Evolutionary conservation across 2,329 filamentous ascomycete genomes (phyloP).

Genomic region (Cytospora chrysosperma): DNA sequence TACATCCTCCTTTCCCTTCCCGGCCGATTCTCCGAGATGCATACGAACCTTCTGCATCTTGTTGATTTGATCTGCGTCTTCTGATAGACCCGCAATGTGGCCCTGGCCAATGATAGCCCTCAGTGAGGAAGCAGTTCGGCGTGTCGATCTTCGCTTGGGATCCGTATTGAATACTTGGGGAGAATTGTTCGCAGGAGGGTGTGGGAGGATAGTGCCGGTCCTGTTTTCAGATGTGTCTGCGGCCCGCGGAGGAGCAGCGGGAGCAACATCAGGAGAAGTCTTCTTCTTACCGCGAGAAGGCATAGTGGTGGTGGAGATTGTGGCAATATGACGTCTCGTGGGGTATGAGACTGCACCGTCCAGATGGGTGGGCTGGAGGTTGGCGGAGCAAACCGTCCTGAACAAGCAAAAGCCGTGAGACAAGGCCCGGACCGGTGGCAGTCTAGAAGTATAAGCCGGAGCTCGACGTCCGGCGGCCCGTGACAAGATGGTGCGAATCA

Average conservation of each 20-base stretch:
- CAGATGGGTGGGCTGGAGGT: background rate
- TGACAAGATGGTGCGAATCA: background rate
- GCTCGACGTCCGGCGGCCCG: slow-evolving; percentile 3
- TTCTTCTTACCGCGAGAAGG: slow-evolving; percentile 14
- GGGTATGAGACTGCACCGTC: background rate
- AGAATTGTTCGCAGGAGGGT: background rate
- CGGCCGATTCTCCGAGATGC: background rate
- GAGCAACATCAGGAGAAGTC: background rate
- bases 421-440: background rate
- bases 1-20: background rate
- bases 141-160: slow-evolving; percentile 16
- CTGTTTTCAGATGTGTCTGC: background rate
- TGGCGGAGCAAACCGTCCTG: background rate
- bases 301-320: slow-evolving; percentile 11
- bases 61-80: background rate
- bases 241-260: background rate
- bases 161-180: background rate
- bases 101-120: background rate
- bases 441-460: slow-evolving; percentile 2
- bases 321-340: slow-evolving; percentile 18
- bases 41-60: background rate
- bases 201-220: background rate
- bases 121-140: background rate
- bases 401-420: background rate
- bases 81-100: background rate